Base-by-base conservation (phyloP, 2,329 filamentous ascomycete genomes). In the Pestalotiopsis fici region DNA sequence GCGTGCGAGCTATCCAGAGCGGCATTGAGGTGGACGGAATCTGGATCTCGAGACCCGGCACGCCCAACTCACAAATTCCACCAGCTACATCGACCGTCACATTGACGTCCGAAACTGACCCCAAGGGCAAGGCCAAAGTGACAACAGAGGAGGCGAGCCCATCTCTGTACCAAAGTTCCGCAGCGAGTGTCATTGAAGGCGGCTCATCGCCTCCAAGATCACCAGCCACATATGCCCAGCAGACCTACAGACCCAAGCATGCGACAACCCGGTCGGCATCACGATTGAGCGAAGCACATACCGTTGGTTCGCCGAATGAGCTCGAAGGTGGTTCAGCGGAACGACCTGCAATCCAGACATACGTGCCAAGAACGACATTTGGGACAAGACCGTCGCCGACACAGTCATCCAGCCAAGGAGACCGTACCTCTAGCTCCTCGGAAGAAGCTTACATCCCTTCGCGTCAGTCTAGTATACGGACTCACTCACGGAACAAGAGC, bases 21-120 rank as follows among this genome's bases (percentile, higher is more conserved):
- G 94, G 94, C 5, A 84, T 97, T 56, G 88, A 95, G 76, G 88
- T 97, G 7, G 93, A 97, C 70, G 95, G 94, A 3, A 94, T 98
- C 63, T 94, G 92, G 90, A 88, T 92, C 62, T 90, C 89, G 27
- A 82, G 83, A 64, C 83, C 85, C 57, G 79, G 81, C 11, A 83
- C 82, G 12, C 81, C 83, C 3, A 66, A 72, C 50, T 75, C 73
- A 27, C 37, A 68, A 13, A 69, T 69, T 25, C 74, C 67, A 13
- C 67, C 73, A 21, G 74, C 72, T 43, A 69, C 73, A 35, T 69
- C 73, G 18, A 74, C 73, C 3, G 72, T 71, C 0, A 71, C 73
- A 2, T 66, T 74, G 18, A 71, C 72, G 15, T 66, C 71, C 31
- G 73, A 74, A 39, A 65, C 63, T 37, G 75, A 72, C 25, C 39